Evolutionary conservation across 352 stramenopile species (phyloP), one percentile per base, ranked within the genome.

Genomic region (Thalassiosira mediterranea): DNA sequence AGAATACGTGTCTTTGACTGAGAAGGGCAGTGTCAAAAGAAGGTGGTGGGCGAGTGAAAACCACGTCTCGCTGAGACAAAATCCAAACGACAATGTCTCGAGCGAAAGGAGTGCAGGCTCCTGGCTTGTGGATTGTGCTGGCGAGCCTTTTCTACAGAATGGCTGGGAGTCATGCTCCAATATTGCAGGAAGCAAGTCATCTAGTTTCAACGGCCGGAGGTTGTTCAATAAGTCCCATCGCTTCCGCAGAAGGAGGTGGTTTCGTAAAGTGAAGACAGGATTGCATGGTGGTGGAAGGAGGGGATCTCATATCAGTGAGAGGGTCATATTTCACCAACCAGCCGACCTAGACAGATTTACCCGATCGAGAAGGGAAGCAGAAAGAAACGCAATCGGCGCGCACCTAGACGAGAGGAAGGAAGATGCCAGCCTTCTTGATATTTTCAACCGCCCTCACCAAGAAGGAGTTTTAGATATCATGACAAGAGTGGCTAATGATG

Each of bases 161-260:
- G 87, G 83, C 21, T 92, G 82, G 79, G 87, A 92, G 51, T 88
- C 72, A 48, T 88, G 78, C 67, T 38, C 63, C 31, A 82, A 76
- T 79, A 58, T 90, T 26, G 53, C 72, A 23, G 69, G 53, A 17
- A 61, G 58, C 21, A 56, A 51, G 15, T 65, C 53, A 26, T 77
- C 40, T 21, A 76, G 58, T 44, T 92, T 91, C 57, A 71, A 25
- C 44, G 67, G 73, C 10, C 51, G 21, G 13, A 72, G 87, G 31
- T 64, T 29, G 7, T 92, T 90, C 57, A 66, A 89, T 72, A 57
- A 64, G 37, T 40, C 34, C 0, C 76, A 92, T 66, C 47, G 54
- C 29, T 89, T 84, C 60, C 72, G 81, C 21, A 54, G 86, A 28
- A 71, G 86, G 37, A 34, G 86, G 21, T 90, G 70, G 71, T 88